phyloP scores from a whole-genome alignment of 2,329 filamentous ascomycete species.

The Orbilia brochopaga region DNA sequence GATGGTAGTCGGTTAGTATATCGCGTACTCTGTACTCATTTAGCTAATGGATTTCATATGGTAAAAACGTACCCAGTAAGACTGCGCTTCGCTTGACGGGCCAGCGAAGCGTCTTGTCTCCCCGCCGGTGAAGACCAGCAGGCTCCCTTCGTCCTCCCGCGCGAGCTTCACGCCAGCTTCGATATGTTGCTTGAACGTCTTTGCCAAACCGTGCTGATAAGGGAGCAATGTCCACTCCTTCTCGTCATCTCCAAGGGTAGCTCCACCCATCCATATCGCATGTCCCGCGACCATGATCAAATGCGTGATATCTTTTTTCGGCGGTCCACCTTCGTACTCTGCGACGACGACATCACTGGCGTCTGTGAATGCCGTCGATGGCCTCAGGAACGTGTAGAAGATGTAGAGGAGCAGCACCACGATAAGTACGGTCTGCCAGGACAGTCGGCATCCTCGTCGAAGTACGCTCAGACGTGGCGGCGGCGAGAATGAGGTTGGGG shows the following conservation, averaged over 20 bases:
- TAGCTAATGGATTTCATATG: not conserved
- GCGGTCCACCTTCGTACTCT: conserved; percentile 43
- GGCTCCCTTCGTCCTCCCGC: conserved; percentile 59
- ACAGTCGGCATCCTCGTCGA: conserved; percentile 24
- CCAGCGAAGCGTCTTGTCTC: conserved; percentile 67
- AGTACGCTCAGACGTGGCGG: conserved; percentile 18
- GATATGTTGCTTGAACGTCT: conserved; percentile 79
- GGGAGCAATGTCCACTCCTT: conserved; percentile 53
- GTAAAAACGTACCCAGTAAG: conserved; percentile 63
- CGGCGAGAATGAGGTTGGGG: conserved; percentile 5
- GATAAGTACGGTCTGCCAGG: conserved; percentile 32
- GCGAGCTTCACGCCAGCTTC: conserved; percentile 68
- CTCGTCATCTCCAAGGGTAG: conserved; percentile 51
- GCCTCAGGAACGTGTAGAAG: conserved; percentile 14
- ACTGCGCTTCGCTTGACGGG: conserved; percentile 66
- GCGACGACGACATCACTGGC: conserved; percentile 8
- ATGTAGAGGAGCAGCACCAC: conserved; percentile 22
- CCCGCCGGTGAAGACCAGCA: conserved; percentile 75
- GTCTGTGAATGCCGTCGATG: not conserved
- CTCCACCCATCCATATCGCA: conserved; percentile 54
- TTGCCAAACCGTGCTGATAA: conserved; percentile 73
- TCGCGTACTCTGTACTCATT: too few relatives aligned
- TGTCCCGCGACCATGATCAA: conserved; percentile 54
- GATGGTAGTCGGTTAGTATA: not conserved
- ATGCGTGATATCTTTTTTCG: conserved; percentile 45